Evolutionary conservation across 1,284 basidiomycete species (phyloP), one percentile per base, ranked within the genome.

Genomic region (Athelia psychrophila): DNA sequence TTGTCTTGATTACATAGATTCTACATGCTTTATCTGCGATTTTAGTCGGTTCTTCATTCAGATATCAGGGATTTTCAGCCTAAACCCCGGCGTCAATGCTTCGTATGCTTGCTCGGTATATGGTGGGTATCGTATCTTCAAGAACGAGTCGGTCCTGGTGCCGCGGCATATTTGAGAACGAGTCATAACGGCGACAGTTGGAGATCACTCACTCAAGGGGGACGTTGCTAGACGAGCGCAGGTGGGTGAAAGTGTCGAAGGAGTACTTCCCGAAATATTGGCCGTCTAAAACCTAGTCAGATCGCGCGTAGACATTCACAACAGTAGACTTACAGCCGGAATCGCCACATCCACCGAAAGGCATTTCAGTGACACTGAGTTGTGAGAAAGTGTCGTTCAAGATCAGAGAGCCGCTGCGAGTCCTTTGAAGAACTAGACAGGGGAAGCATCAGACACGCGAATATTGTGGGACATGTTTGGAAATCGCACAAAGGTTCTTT

Each of bases 401-500:
- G 18, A 63, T 57, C 16, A 66, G 49, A 2, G 60, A 58, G 20
- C 66, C 67, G 44, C 62, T 64, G 8, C 56, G 51, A 1, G 66
- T 66, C 27, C 59, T 55, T 16, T 62, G 57, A 19, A 62, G 47
- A 42, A 69, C 65, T 65, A 46, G 4, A 32, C 32, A 42, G 38
- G n/a, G 20, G n/a, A 42, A 22, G n/a, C n/a, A 18, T 42, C n/a
- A 42, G n/a, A 25, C 38, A 2, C 10, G 40, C 20, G 19, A 9
- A 22, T n/a, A 35, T 35, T n/a, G 42, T 27, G 9, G 23, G n/a
- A 24, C 23, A 24, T 23, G 19, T 12, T 23, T 23, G 44, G 6
- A 30, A 23, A 46, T 69, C 71, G 48, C 48, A 72, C 72, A 56
- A 52, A 67, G 67, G 25, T 73, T 60, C 54, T 72, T 71, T 18